Conservation (phyloP, 2,329 filamentous ascomycete species). For the Arthroderma sp. region DNA sequence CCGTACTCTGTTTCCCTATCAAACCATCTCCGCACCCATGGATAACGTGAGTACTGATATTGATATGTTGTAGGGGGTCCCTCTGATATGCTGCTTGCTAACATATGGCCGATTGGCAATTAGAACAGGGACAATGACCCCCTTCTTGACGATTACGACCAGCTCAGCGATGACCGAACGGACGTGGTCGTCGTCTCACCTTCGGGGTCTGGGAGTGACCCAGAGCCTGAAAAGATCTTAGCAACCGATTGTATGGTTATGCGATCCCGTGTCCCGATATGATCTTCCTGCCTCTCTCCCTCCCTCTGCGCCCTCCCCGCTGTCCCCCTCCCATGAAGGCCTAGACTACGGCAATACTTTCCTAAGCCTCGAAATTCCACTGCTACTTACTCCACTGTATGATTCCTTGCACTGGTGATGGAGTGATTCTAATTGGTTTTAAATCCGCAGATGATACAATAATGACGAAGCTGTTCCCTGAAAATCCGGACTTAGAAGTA, state of each 20-base stretch:
- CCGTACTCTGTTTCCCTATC: too few relatives aligned
- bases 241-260: slow-evolving; percentile 43
- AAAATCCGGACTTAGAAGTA: slow-evolving; percentile 66
- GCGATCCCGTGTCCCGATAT: neutral
- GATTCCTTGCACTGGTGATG: neutral
- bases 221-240: slow-evolving; percentile 40
- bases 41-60: slow-evolving; percentile 7
- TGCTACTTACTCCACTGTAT: neutral
- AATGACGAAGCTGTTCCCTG: slow-evolving; percentile 63
- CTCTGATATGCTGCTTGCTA: slow-evolving; percentile 10
- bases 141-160: slow-evolving; percentile 45
- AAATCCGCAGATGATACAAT: slow-evolving; percentile 59
- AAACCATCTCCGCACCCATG: slow-evolving; percentile 1
- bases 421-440: neutral
- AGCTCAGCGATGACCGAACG: slow-evolving; percentile 49
- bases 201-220: slow-evolving; percentile 41
- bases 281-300: slow-evolving; percentile 6
- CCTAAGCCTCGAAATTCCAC: neutral
- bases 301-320: neutral
- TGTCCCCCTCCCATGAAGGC: neutral
- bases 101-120: slow-evolving; percentile 7
- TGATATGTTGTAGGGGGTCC: too few relatives aligned
- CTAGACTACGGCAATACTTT: neutral
- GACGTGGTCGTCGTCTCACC: slow-evolving; percentile 50
- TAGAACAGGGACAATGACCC: slow-evolving; percentile 48